Evolutionary conservation across 768 basidiomycete genomes (phyloP).

Genomic region (Kwoniella newhampshirensis): DNA sequence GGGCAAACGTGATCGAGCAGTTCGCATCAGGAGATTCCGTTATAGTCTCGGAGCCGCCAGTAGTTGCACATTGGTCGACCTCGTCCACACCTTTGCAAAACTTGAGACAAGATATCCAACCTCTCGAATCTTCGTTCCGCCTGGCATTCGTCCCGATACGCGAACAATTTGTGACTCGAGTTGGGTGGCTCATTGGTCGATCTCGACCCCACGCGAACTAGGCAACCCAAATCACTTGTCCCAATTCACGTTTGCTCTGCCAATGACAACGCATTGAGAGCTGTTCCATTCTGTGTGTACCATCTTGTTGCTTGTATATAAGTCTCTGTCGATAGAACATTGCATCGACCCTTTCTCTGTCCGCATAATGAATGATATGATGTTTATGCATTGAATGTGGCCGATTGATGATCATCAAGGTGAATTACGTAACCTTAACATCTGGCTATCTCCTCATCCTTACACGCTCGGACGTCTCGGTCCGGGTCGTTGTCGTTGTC

Average conservation of each 20-base stretch:
- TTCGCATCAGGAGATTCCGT: neutral
- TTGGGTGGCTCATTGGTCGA: slow-evolving; percentile 41
- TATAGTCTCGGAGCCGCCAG: neutral
- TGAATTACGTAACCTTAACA: too few species aligned
- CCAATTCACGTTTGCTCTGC: too few species aligned
- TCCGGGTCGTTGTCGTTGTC: too few species aligned
- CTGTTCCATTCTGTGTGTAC: neutral
- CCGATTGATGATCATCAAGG: too few species aligned
- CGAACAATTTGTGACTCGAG: slow-evolving; percentile 25
- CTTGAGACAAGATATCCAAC: slow-evolving; percentile 1
- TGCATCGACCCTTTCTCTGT: too few species aligned
- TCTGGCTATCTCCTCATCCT: too few species aligned
- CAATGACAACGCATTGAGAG: too few species aligned
- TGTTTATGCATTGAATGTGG: too few species aligned
- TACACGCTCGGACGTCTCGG: too few species aligned
- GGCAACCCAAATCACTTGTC: too few species aligned
- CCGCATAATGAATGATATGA: too few species aligned
- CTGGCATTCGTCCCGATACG: slow-evolving; percentile 26
- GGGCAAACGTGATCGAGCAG: slow-evolving; percentile 30
- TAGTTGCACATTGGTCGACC: slow-evolving; percentile 8
- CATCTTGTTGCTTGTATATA: slow-evolving; percentile 22
- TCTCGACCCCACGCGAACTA: neutral
- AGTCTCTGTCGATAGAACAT: too few species aligned
- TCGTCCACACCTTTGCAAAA: neutral
- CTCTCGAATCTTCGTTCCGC: slow-evolving; percentile 17